Evolutionary conservation across 2,329 filamentous ascomycete species (phyloP).

Genomic region (Penicillium freii): DNA sequence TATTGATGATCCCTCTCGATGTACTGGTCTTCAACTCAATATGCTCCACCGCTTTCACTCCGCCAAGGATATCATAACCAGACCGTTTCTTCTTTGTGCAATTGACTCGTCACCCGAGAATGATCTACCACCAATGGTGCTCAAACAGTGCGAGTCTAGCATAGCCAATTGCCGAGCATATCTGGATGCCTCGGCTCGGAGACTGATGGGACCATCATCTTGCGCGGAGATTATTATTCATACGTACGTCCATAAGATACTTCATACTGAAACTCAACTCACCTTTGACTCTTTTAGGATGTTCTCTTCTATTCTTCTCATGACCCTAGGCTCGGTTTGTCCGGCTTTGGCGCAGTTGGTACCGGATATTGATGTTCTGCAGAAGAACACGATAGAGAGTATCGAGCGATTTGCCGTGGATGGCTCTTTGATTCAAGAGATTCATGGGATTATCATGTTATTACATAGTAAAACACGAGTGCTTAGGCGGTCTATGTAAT

Average conservation of each 20-base stretch:
- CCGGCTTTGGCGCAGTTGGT: slow-evolving; percentile 3
- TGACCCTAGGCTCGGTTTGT: slow-evolving; percentile 3
- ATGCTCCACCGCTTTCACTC: slow-evolving; percentile 9
- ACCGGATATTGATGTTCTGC: slow-evolving; percentile 3
- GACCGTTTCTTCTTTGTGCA: slow-evolving; percentile 7
- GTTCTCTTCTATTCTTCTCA: slow-evolving; percentile 8
- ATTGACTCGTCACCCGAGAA: background rate
- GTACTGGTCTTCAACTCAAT: slow-evolving; percentile 5
- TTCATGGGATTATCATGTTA: slow-evolving; percentile 5
- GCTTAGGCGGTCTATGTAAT: slow-evolving; percentile 1
- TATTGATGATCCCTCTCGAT: slow-evolving; percentile 2
- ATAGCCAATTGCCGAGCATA: slow-evolving; percentile 3
- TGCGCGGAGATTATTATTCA: slow-evolving; percentile 8
- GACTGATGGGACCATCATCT: background rate
- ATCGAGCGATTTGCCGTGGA: slow-evolving; percentile 2
- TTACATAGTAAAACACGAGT: slow-evolving; percentile 6
- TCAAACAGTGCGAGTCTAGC: slow-evolving; percentile 6
- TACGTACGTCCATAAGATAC: background rate
- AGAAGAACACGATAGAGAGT: slow-evolving; percentile 1
- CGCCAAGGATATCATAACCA: slow-evolving; percentile 7
- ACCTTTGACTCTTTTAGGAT: background rate
- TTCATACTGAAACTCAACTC: background rate
- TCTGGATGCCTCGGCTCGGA: slow-evolving; percentile 1
- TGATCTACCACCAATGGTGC: slow-evolving; percentile 4
- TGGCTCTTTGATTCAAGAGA: slow-evolving; percentile 2